Base-by-base conservation (phyloP, 768 basidiomycete genomes). In the Podaxis sp. region DNA sequence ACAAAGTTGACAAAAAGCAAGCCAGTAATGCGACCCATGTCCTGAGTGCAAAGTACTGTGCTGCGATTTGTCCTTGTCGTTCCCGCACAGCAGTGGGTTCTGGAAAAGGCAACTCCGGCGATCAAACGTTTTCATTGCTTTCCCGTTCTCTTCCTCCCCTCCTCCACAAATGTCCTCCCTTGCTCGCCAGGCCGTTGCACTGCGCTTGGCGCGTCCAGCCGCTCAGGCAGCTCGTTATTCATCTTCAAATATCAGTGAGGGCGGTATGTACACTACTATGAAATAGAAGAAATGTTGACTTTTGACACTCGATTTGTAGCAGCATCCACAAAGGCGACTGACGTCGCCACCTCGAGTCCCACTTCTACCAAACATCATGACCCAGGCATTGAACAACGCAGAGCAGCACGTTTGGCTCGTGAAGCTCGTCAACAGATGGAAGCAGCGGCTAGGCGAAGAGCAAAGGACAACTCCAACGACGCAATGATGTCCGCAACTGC, bases 1-100 rank as follows among this genome's bases (percentile, higher is more conserved):
- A 91, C 90, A 67, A 86, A 80, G 67, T 81, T 79, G 72, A 94
- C 88, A 67, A 87, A 77, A 61, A 94, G 75, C 55, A 82, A 76
- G 29, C 87, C 87, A 61, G 47, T 47, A n/a, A 62, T 62, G 46
- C 61, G 61, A 3, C 55, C 61, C 61, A 62, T 62, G 46, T 15
- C 38, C 17, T 27, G 24, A 11, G 38, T 43, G 13, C 13, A 24
- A 11, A 49, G 49, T 13, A 27, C 25, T 8, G 9, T 9, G 43
- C n/a, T 15, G 43, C n/a, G 19, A 8, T 41, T 13, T 41, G n/a
- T 6, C 15, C n/a, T 19, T 17, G 15, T 7, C 43, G 6, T 46
- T 2, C 17, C 7, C 12, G 19, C 43, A 17, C 9, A 9, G 33
- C 8, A 33, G 33, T 8, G 8, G 33, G 33, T 33, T 36, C 60